phyloP scores from a whole-genome alignment of 768 basidiomycete species.

The Xerocomus brunneocitrinus region DNA sequence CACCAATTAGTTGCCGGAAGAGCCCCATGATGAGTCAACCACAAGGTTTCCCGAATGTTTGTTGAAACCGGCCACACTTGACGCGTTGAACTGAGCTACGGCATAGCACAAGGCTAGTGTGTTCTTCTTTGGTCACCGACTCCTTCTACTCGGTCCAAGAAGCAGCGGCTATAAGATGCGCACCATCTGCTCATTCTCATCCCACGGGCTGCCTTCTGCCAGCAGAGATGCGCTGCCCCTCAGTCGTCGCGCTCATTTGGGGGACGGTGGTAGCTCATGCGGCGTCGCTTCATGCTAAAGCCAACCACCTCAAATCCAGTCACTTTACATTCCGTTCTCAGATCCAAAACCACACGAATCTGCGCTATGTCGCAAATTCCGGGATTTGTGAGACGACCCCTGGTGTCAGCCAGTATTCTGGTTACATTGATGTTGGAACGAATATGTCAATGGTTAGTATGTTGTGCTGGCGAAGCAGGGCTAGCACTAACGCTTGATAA shows the following conservation, averaged over 20 bases:
- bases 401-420: slow-evolving; percentile 56
- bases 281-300: background rate
- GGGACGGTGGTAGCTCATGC: background rate
- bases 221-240: slow-evolving; percentile 13
- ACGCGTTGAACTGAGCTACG: background rate
- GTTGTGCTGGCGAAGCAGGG: background rate
- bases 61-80: background rate
- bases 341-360: slow-evolving; percentile 19
- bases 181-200: background rate
- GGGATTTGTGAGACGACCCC: slow-evolving; percentile 65
- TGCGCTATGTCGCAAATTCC: slow-evolving; percentile 55
- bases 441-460: slow-evolving; percentile 54
- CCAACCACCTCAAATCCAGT: background rate
- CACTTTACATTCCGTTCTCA: slow-evolving; percentile 13
- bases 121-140: background rate
- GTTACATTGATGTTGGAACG: slow-evolving; percentile 53
- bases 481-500: background rate
- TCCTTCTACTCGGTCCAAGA: background rate
- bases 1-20: no score
- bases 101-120: no score
- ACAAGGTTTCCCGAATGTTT: background rate
- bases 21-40: no score
- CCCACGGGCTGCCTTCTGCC: background rate
- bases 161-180: background rate
- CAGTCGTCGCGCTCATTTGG: background rate